These are phyloP conservation scores for Diplogelasinospora grovesii DNA, from an alignment of 495 filamentous ascomycete genomes.

Conservation along the genomic window DNA sequence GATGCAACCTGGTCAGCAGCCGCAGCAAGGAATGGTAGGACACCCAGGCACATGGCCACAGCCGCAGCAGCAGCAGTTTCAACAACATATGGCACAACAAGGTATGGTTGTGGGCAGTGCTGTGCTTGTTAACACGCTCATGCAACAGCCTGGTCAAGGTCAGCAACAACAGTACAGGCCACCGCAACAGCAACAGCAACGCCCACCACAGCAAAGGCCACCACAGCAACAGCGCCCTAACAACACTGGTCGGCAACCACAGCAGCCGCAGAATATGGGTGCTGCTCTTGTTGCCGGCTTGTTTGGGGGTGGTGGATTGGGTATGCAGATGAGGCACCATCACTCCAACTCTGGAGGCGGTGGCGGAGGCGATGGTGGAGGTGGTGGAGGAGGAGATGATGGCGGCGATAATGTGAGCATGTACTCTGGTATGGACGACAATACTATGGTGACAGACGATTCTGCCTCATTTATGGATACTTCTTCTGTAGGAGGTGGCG, in stretches of 20 bases:
- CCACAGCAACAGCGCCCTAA: neutral
- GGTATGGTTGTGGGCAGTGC: no score
- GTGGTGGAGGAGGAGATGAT: neutral
- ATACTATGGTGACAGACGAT: neutral
- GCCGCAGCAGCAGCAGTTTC: neutral
- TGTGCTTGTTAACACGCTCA: no score
- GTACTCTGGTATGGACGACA: neutral
- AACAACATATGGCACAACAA: no score
- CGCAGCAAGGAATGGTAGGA: neutral
- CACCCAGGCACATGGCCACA: neutral
- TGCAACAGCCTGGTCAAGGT: neutral
- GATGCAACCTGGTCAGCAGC: neutral
- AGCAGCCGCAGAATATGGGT: slow-evolving; percentile 4
- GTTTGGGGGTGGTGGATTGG: no score
- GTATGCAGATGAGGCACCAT: slow-evolving; percentile 1
- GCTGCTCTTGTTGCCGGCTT: no score
- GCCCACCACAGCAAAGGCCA: neutral
- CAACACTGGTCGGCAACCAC: slow-evolving; percentile 2
- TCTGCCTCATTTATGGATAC: neutral
- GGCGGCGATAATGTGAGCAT: neutral
- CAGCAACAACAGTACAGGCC: neutral
- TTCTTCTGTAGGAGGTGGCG: neutral
- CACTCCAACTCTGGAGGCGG: neutral
- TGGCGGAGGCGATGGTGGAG: neutral
- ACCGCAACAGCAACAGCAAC: neutral